These are phyloP conservation scores for Phascolomyces articulosus DNA, from an alignment of 371 early-diverging fungal species.

Conservation along the genomic window DNA sequence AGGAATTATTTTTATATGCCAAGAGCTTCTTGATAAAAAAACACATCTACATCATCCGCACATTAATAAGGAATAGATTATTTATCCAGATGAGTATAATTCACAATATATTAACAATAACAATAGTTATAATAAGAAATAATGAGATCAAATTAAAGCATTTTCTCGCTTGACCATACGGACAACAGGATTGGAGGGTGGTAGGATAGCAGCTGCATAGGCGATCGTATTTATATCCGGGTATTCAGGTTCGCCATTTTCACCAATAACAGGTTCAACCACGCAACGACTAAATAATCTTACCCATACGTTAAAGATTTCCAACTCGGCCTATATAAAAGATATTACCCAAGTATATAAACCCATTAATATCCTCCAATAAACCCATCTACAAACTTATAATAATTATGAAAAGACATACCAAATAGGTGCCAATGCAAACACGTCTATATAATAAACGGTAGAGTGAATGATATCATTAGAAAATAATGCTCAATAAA, in stretches of 20 bases:
- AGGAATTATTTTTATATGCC: too few relatives aligned
- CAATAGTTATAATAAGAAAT: background rate
- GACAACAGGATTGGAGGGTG: background rate
- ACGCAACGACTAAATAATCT: slow-evolving; percentile 3
- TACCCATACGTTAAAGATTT: slow-evolving; percentile 9
- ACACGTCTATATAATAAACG: slow-evolving; percentile 5
- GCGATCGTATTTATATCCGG: slow-evolving; percentile 1
- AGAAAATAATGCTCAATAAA: too few relatives aligned
- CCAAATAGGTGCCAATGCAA: slow-evolving; percentile 11
- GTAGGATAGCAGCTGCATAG: background rate
- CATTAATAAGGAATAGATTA: too few relatives aligned
- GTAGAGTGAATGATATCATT: background rate
- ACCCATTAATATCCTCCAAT: too few relatives aligned
- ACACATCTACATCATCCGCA: too few relatives aligned
- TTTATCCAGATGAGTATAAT: too few relatives aligned
- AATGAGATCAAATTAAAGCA: slow-evolving; percentile 9
- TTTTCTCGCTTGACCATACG: background rate
- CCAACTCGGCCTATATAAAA: slow-evolving; percentile 13
- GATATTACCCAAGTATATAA: too few relatives aligned
- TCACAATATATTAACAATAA: too few relatives aligned
- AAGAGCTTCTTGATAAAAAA: too few relatives aligned
- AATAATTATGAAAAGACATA: background rate
- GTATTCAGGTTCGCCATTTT: slow-evolving; percentile 8
- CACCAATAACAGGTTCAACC: slow-evolving; percentile 3
- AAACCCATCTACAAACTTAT: too few relatives aligned